phyloP scores from a whole-genome alignment of 2,329 filamentous ascomycete species.

The Metarhizium anisopliae region DNA sequence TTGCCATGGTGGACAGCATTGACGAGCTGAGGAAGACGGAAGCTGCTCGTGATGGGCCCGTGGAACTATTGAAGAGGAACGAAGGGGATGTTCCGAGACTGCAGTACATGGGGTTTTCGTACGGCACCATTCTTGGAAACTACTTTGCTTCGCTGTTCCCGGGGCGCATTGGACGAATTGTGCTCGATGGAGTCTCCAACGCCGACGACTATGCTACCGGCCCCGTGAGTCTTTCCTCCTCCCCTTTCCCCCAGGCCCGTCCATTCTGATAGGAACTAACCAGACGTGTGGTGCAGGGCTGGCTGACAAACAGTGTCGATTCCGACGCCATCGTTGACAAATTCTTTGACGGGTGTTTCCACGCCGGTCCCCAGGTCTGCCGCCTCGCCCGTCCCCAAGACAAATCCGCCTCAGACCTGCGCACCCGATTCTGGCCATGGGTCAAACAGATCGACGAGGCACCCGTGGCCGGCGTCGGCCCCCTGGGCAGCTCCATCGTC shows the following conservation, averaged over 20 bases:
- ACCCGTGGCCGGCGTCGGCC: conserved; percentile 11
- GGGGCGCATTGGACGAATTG: conserved; percentile 28
- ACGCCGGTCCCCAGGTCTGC: conserved; percentile 17
- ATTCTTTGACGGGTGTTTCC: conserved; percentile 28
- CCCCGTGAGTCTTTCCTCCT: conserved; percentile 14
- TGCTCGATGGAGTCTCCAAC: conserved; percentile 31
- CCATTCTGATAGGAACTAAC: neutral
- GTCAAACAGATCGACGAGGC: conserved; percentile 11
- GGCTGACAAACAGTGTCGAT: conserved; percentile 27
- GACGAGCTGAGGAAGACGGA: conserved; percentile 20
- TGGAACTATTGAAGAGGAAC: conserved; percentile 1
- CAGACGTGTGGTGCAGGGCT: conserved; percentile 14
- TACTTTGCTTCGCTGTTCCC: conserved; percentile 27
- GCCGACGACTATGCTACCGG: conserved; percentile 24
- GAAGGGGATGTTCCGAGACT: conserved; percentile 16
- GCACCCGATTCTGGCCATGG: conserved; percentile 15
- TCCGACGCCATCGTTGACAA: conserved; percentile 22
- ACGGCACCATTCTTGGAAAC: conserved; percentile 27
- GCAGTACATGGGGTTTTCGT: conserved; percentile 42
- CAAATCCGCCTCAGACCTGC: conserved; percentile 16
- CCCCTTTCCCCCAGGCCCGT: too few species aligned
- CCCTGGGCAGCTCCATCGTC: conserved; percentile 13
- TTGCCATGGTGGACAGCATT: conserved; percentile 31
- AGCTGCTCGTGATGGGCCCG: neutral
- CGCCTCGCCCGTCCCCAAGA: conserved; percentile 18